Evolutionary conservation across 129 eudicot genomes (phyloP).

Genomic region (Artemisia tridentata): DNA sequence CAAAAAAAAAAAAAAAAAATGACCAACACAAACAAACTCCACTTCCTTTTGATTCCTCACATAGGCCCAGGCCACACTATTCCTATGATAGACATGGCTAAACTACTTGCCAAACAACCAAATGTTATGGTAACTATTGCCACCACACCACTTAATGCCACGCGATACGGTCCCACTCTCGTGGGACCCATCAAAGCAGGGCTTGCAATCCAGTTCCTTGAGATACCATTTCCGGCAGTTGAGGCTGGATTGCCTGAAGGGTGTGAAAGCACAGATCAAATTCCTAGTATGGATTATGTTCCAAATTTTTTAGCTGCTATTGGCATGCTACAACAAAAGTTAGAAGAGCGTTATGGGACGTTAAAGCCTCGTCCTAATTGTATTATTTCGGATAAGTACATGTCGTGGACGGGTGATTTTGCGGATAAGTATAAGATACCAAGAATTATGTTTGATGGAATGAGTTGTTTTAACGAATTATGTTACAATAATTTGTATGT

Average conservation of each 20-base stretch:
- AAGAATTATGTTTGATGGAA: constrained; percentile 44
- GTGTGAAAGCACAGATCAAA: constrained; percentile 46
- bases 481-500: constrained; percentile 30
- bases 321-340: constrained; percentile 29
- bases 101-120: constrained; percentile 30
- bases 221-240: constrained; percentile 40
- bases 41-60: constrained; percentile 29
- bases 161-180: constrained; percentile 22
- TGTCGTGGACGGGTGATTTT: constrained; percentile 39
- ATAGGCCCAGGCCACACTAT: constrained; percentile 26
- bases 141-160: constrained; percentile 45
- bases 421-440: constrained; percentile 39
- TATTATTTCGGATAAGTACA: constrained; percentile 37
- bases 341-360: constrained; percentile 23
- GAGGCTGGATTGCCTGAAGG: constrained; percentile 56
- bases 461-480: constrained; percentile 40
- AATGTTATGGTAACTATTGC: constrained; percentile 44
- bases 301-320: constrained; percentile 31
- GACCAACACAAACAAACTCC: constrained; percentile 11
- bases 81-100: constrained; percentile 42
- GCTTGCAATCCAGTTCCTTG: constrained; percentile 12
- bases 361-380: constrained; percentile 30
- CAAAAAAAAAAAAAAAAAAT: constrained; percentile 6
- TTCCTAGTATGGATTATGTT: constrained; percentile 30
- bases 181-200: constrained; percentile 26